Evolutionary conservation across 441 rosid species (phyloP).

Genomic region (Brassica balearica): DNA sequence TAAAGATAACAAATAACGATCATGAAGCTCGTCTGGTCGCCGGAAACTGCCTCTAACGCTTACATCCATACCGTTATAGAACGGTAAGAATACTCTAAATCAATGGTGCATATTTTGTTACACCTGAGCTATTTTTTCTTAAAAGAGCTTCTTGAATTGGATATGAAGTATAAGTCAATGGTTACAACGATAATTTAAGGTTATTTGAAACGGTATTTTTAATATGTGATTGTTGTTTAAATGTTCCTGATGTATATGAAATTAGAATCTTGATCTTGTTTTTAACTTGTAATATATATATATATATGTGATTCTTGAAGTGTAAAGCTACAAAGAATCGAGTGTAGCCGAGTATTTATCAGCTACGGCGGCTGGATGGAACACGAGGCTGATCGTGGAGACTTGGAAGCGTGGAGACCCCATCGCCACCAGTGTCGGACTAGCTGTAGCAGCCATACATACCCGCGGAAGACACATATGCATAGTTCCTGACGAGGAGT

Average conservation of each 20-base stretch:
- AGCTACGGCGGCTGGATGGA: constrained; percentile 92
- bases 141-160: neutral
- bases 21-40: constrained; percentile 80
- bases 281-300: neutral
- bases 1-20: neutral
- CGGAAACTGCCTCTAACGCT: constrained; percentile 74
- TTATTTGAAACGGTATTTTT: neutral
- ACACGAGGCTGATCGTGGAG: constrained; percentile 70
- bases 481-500: constrained; percentile 64
- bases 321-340: constrained; percentile 50
- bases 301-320: neutral
- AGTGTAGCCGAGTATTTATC: constrained; percentile 77
- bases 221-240: neutral
- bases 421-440: constrained; percentile 65
- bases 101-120: constrained; percentile 1
- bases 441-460: constrained; percentile 68
- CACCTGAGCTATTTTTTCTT: neutral
- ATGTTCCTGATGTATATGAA: neutral
- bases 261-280: neutral
- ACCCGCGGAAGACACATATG: constrained; percentile 78
- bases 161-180: neutral
- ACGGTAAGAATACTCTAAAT: constrained; percentile 47
- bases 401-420: constrained; percentile 71
- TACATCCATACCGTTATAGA: constrained; percentile 61
- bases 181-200: neutral